Percentiles rank a stretch among this genome's conserved stretches.
Conservation (phyloP, 768 basidiomycete genomes). For the Boletus rubescentipes region DNA sequence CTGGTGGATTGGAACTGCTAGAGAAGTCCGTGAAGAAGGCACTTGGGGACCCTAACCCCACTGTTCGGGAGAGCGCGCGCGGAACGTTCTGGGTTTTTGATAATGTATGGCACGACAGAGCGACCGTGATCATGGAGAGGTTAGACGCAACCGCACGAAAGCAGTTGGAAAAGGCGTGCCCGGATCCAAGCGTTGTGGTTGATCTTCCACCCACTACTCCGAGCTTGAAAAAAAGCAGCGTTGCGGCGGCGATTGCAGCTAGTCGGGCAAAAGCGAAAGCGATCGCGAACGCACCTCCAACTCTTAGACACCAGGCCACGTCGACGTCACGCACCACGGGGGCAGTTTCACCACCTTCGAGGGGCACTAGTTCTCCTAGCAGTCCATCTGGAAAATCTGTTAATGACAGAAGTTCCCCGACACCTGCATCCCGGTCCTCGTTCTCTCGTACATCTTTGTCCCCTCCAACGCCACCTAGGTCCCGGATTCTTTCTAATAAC, state of each 20-base stretch:
- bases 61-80: constrained; percentile 73
- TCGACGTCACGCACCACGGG: constrained; percentile 59
- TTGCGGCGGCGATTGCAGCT: constrained; percentile 86
- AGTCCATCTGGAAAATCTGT: constrained; percentile 46
- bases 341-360: constrained; percentile 41
- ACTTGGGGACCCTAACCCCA: constrained; percentile 75
- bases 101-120: constrained; percentile 70
- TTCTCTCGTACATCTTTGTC: constrained; percentile 51
- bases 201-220: constrained; percentile 52
- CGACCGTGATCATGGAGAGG: constrained; percentile 55
- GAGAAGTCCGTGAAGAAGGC: constrained; percentile 74
- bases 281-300: constrained; percentile 79
- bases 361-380: constrained; percentile 39
- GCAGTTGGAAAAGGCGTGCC: constrained; percentile 85
- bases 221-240: constrained; percentile 70
- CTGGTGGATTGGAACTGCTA: constrained; percentile 66
- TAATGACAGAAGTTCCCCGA: constrained; percentile 37
- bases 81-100: constrained; percentile 79
- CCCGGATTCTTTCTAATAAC: constrained; percentile 42
- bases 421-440: constrained; percentile 40
- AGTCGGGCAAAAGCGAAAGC: constrained; percentile 86
- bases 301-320: constrained; percentile 78
- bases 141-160: constrained; percentile 72
- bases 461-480: constrained; percentile 42
- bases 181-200: constrained; percentile 48